Base-by-base conservation (phyloP, 371 early-diverging fungal species). In the Mortierella sp. region DNA sequence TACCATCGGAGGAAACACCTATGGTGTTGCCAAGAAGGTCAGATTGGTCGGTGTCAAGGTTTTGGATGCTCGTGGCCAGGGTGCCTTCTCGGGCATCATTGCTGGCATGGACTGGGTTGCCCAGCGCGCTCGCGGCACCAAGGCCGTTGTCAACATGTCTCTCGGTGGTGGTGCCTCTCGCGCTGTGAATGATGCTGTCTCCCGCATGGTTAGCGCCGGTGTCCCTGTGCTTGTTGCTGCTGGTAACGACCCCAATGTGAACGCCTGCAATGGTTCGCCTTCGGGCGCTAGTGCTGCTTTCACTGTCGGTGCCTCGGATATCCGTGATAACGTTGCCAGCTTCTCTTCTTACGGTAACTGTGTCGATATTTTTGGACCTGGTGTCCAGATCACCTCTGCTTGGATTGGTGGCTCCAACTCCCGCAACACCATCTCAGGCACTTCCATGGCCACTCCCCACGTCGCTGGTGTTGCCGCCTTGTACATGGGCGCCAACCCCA, bases 21-120 rank as follows among this genome's bases (percentile, higher is more conserved):
- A 86, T 77, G 98, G 97, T 74, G 93, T 98, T 47, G 95, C 97
- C 64, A 97, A 96, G 79, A 93, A 95, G 68, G 93, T 87, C 47
- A 89, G 80, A 23, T 57, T 98, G 23, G 85, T 96, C 45, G 92
- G 93, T 64, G 96, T 97, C 55, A 95, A 96, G 82, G 96, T 97
- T 15, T 83, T 98, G 18, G 81, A 86, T 69, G 71, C 79, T 25
- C 64, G 80, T 15, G 95, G 96, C 21, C 74, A 72, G 18, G 95
- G 96, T 23, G 82, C 88, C 12, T 85, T 85, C 62, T 86, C 90
- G 1, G 88, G 83, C 58, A 85, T 96, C 18, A 83, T 95, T 46
- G 84, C 85, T 29, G 96, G 93, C 51, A 80, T 96, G 29, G 90
- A 93, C 70, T 96, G 89, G 88, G 84, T 83, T 44, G 72, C 79